A percentile compares a stretch with the other conserved stretches of the same genome.
These are phyloP conservation scores for Beauveria asiatica DNA, from an alignment of 2,329 filamentous ascomycete species.

Conservation along the genomic window DNA sequence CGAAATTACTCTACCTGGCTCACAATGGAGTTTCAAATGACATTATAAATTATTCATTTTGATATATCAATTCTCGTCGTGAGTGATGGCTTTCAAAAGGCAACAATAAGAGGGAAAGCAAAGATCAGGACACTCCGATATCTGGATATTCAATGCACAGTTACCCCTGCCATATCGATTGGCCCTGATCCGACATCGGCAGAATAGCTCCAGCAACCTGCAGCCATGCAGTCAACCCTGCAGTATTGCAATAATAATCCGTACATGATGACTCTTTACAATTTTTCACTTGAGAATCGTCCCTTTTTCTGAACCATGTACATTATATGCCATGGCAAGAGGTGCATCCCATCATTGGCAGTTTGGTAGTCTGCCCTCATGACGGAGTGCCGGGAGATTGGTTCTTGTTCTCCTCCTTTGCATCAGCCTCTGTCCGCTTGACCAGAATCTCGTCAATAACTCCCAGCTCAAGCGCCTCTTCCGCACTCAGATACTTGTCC, in stretches of 20 bases:
- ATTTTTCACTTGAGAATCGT: not conserved
- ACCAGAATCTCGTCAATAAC: constrained; percentile 86
- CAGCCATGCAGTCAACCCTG: not conserved
- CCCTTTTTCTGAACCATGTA: not conserved
- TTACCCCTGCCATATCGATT: not conserved
- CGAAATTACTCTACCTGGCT: too few species aligned
- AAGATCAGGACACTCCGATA: not conserved
- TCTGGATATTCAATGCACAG: not conserved
- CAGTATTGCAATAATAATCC: not conserved
- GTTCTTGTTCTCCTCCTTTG: constrained; percentile 25
- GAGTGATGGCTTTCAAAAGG: too few species aligned
- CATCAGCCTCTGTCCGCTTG: constrained; percentile 40
- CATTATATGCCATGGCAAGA: not conserved
- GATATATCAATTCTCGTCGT: too few species aligned
- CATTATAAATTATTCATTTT: too few species aligned
- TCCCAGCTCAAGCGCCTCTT: constrained; percentile 82
- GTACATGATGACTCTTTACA: too few species aligned
- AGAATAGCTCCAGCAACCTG: not conserved
- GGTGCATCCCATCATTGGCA: not conserved
- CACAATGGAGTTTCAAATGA: too few species aligned
- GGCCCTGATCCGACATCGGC: constrained; percentile 2
- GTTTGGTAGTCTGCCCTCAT: not conserved
- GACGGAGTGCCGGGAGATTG: constrained; percentile 8
- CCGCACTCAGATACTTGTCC: constrained; percentile 85
- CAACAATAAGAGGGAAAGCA: too few species aligned